Percentiles rank a stretch among this genome's conserved stretches.
Evolutionary conservation across 2,329 filamentous ascomycete species (phyloP).

Genomic region (Zymoseptoria pseudotritici): DNA sequence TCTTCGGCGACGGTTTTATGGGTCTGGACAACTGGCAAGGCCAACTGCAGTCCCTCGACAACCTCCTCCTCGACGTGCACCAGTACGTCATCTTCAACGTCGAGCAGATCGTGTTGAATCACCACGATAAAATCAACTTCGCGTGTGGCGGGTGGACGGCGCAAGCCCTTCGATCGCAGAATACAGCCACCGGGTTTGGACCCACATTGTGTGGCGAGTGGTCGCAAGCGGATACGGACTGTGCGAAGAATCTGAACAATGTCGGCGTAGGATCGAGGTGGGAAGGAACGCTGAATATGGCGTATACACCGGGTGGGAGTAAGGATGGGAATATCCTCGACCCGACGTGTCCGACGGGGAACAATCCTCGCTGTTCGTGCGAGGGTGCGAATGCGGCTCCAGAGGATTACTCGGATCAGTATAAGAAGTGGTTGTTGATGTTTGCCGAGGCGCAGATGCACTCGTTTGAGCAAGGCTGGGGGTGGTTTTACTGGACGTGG

Average conservation of each 20-base stretch:
- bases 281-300: conserved; percentile 73
- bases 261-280: conserved; percentile 82
- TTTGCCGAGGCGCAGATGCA: conserved; percentile 97
- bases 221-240: conserved; percentile 97
- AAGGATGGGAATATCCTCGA: conserved; percentile 53
- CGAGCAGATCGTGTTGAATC: conserved; percentile 72
- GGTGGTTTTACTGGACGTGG: conserved; percentile 99
- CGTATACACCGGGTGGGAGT: conserved; percentile 43
- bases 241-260: conserved; percentile 78
- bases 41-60: conserved; percentile 61
- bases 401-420: conserved; percentile 57
- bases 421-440: conserved; percentile 78
- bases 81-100: conserved; percentile 98
- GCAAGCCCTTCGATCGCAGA: conserved; percentile 66
- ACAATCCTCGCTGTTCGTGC: conserved; percentile 63
- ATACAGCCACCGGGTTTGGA: conserved; percentile 73
- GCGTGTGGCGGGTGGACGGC: conserved; percentile 81
- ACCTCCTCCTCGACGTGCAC: conserved; percentile 88
- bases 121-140: conserved; percentile 76
- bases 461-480: conserved; percentile 85
- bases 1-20: conserved; percentile 93
- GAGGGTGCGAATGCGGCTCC: conserved; percentile 66
- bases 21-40: conserved; percentile 88
- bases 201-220: conserved; percentile 94
- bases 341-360: conserved; percentile 63